Evolutionary conservation across 2,329 filamentous ascomycete genomes (phyloP).

Genomic region (Colletotrichum graminicola): DNA sequence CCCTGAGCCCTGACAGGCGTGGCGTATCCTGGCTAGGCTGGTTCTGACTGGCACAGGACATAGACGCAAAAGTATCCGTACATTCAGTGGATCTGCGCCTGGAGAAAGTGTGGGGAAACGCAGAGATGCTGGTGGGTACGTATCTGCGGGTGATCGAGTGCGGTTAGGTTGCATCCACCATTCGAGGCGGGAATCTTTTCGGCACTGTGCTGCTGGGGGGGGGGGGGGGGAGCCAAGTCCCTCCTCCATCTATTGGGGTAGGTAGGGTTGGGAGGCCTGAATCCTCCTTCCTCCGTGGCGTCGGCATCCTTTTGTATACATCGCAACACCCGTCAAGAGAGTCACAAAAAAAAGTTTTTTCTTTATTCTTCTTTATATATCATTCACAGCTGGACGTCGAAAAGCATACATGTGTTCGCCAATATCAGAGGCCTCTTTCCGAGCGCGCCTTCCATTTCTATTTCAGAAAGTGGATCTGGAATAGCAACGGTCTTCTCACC

Average conservation of each 20-base stretch:
- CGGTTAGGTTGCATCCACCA: conserved; percentile 26
- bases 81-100: conserved; percentile 18
- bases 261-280: not conserved
- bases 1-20: conserved; percentile 32
- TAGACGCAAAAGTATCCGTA: too few species aligned
- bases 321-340: not conserved
- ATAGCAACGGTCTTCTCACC: not conserved
- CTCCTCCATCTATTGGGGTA: too few species aligned
- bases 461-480: not conserved
- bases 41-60: conserved; percentile 25
- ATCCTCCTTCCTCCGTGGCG: not conserved
- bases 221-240: too few species aligned
- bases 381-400: too few species aligned
- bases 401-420: not conserved
- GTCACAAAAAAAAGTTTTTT: not conserved
- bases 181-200: conserved; percentile 5
- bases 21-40: conserved; percentile 21
- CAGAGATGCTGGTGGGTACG: conserved; percentile 17
- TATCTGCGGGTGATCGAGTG: conserved; percentile 11
- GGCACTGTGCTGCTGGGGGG: conserved; percentile 19
- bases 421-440: too few species aligned
- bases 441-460: not conserved
- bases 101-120: conserved; percentile 41
- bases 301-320: not conserved
- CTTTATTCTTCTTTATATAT: not conserved